Evolutionary conservation across 2,329 filamentous ascomycete species (phyloP).

Genomic region (Cercospora brassicicola): DNA sequence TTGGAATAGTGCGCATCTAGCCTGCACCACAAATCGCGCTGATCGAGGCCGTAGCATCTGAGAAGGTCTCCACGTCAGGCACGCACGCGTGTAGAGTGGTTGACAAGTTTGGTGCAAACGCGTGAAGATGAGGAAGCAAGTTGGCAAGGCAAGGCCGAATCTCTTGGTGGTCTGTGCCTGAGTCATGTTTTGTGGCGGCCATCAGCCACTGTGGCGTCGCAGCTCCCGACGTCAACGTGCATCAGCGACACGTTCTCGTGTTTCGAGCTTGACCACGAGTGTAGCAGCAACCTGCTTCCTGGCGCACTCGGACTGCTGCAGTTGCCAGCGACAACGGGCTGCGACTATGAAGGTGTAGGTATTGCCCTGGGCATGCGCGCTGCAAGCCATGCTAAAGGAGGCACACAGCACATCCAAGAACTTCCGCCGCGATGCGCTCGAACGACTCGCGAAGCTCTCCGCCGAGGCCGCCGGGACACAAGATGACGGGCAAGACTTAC

Average conservation of each 20-base stretch:
- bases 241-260: slow-evolving; percentile 1
- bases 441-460: slow-evolving; percentile 53
- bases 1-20: too few relatives aligned
- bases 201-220: not conserved
- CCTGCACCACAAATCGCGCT: too few relatives aligned
- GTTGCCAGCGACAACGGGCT: not conserved
- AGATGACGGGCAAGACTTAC: slow-evolving; percentile 39
- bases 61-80: too few relatives aligned
- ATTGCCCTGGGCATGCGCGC: not conserved
- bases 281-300: not conserved
- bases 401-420: slow-evolving; percentile 26
- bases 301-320: too few relatives aligned
- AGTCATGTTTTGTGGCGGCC: not conserved
- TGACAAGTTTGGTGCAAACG: too few relatives aligned
- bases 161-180: too few relatives aligned
- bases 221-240: not conserved
- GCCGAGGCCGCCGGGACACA: slow-evolving; percentile 40
- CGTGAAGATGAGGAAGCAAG: too few relatives aligned
- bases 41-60: too few relatives aligned
- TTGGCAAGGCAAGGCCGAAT: too few relatives aligned
- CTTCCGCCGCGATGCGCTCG: slow-evolving; percentile 51
- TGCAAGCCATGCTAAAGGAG: slow-evolving; percentile 4
- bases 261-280: not conserved
- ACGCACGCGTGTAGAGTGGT: too few relatives aligned
- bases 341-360: slow-evolving; percentile 2